phyloP scores from a whole-genome alignment of 208 protist species.

The Trypanosoma rangeli region DNA sequence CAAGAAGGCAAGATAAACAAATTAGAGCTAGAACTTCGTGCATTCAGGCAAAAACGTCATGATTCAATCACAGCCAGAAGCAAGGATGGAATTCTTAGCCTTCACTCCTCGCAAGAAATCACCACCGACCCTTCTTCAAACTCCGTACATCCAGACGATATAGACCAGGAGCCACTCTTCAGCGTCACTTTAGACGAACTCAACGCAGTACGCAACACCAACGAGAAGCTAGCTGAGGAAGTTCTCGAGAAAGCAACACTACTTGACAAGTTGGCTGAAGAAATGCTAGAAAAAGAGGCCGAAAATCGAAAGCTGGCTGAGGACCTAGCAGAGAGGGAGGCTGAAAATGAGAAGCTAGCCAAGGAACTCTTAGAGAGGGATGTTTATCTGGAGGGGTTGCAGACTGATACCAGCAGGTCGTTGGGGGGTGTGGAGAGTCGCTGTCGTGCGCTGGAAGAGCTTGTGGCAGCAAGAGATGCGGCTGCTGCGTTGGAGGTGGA shows the following conservation, averaged over 20 bases:
- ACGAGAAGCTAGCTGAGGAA: neutral
- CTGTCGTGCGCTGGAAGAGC: neutral
- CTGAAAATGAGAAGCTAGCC: neutral
- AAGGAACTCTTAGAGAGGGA: neutral
- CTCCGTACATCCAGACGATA: neutral
- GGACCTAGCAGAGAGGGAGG: constrained; percentile 6
- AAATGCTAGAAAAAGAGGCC: constrained; percentile 4
- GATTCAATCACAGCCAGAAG: neutral
- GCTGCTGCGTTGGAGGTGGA: neutral
- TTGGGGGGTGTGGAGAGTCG: neutral
- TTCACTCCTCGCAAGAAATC: neutral
- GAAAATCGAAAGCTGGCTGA: constrained; percentile 16
- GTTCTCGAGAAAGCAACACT: neutral
- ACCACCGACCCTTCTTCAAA: neutral
- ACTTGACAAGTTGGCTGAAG: neutral
- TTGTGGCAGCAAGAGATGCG: neutral
- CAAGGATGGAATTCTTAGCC: neutral
- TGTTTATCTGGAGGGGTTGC: constrained; percentile 3
- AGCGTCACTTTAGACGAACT: constrained; percentile 2
- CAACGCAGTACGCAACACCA: neutral
- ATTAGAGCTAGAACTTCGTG: neutral
- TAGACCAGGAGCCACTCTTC: neutral
- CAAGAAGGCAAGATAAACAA: neutral
- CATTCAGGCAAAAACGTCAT: neutral
- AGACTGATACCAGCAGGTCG: neutral